Percentiles rank a stretch among this genome's conserved stretches.
These are phyloP conservation scores for Annulohypoxylon maeteangense DNA, from an alignment of 495 filamentous ascomycete species.

Conservation along the genomic window DNA sequence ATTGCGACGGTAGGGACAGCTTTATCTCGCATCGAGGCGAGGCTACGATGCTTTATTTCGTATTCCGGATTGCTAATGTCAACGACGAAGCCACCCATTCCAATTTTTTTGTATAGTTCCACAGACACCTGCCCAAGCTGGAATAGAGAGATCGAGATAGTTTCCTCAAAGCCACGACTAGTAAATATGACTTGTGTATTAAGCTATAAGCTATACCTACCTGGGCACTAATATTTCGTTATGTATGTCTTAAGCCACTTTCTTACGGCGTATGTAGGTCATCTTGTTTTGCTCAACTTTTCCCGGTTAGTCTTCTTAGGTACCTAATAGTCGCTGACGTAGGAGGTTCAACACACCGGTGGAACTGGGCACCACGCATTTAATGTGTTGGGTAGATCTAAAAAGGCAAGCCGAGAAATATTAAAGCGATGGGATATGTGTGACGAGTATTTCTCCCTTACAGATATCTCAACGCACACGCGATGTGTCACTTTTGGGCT, in stretches of 20 bases:
- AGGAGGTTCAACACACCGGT: not conserved
- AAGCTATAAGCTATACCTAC: too few species aligned
- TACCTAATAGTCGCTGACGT: not conserved
- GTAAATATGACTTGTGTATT: not conserved
- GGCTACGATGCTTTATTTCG: not conserved
- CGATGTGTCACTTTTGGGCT: constrained; percentile 20
- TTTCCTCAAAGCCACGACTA: not conserved
- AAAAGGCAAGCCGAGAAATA: not conserved
- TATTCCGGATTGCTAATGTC: not conserved
- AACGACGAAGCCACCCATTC: not conserved
- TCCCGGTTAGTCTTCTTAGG: not conserved
- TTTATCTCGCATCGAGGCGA: not conserved
- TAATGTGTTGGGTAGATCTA: not conserved
- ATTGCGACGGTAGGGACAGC: constrained; percentile 6
- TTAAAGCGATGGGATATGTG: not conserved
- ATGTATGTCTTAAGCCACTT: not conserved
- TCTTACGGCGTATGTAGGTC: too few species aligned
- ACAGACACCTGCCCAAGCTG: not conserved
- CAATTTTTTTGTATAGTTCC: not conserved
- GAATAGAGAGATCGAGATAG: not conserved
- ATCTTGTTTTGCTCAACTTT: not conserved
- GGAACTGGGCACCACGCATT: not conserved
- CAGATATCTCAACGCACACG: not conserved
- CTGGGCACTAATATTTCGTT: not conserved
- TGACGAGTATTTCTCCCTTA: not conserved